Base-by-base conservation (phyloP, 805 yeast species). In the Metschnikowia chrysomelidarum region DNA sequence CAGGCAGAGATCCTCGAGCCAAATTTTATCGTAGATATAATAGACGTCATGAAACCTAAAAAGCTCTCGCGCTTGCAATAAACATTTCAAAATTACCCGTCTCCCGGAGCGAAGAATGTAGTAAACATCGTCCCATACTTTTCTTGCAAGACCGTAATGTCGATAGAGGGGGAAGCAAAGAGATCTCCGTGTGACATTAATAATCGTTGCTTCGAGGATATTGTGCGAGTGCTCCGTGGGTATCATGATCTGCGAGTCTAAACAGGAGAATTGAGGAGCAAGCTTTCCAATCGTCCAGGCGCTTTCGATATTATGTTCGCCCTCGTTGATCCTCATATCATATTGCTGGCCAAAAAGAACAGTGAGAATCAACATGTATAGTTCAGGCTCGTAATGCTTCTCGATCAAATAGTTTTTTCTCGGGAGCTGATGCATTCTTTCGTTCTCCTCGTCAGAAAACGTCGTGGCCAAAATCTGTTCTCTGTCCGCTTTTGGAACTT, bases 231-330 rank as follows among this genome's bases (percentile, higher is more conserved):
- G 11, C 43, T 33, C 49, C 57, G 29, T 13, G 44, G 57, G 13
- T 2, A 62, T 44, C 1, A 73, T 54, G 18, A 83, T 46, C 45
- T 73, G 77, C 11, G 75, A 62, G 55, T 88, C 98, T 20, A 93
- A 61, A 46, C 71, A 78, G 6, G 88, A 57, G 24, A 91, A 59
- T 50, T 87, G 93, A 1, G 98, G 96, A 0, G 80, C 64, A 15
- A 93, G 50, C 47, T 83, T 88, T 1, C 98, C 98, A 4, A 93
- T 73, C 0, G 91, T 80, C 98, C 98, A 93, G 0, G 94, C 87
- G 38, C 95, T 83, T 58, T 93, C 98, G 4, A 85, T 78, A 12
- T 78, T 87, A 34, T 78, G 75, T 13, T 76, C 81, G 9, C 81
- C 82, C 51, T 75, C 78, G 23, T 82, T 87, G 35, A 83, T 82